Conservation (phyloP, 108 stramenopile genomes). For the Stephanodiscus triporus region DNA sequence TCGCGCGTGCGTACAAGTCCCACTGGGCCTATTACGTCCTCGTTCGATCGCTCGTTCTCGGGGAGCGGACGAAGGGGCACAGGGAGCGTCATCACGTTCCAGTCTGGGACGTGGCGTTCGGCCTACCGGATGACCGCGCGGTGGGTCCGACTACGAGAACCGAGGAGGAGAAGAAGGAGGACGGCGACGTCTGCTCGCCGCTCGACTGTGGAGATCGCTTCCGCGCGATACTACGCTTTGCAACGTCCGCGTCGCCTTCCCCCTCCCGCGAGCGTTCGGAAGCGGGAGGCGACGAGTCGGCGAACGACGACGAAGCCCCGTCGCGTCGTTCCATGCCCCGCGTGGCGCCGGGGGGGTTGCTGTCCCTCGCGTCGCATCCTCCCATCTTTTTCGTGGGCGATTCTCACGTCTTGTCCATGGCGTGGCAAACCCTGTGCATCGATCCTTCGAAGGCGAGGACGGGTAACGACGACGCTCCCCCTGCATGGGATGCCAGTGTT, state of each 20-base stretch:
- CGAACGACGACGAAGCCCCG: not conserved
- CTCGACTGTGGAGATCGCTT: not conserved
- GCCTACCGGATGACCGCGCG: not conserved
- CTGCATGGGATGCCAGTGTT: not conserved
- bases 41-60: conserved; percentile 52
- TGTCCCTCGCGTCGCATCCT: conserved; percentile 15
- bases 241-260: too few relatives aligned
- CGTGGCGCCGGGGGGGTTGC: not conserved
- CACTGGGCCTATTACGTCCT: conserved; percentile 64
- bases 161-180: not conserved
- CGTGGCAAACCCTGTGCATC: conserved; percentile 60
- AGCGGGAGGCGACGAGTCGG: not conserved
- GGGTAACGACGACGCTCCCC: conserved; percentile 1
- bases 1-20: conserved; percentile 51
- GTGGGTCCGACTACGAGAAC: not conserved
- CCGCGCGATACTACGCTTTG: not conserved
- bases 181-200: not conserved
- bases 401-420: conserved; percentile 62
- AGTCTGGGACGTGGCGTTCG: conserved; percentile 53
- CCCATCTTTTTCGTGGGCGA: conserved; percentile 60
- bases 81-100: conserved; percentile 41
- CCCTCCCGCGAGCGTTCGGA: not conserved
- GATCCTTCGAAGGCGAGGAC: conserved; percentile 9
- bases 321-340: not conserved
- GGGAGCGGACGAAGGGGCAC: conserved; percentile 54